Evolutionary conservation across 345 rosid species (phyloP).

Genomic region (Gossypium ekmanianum): DNA sequence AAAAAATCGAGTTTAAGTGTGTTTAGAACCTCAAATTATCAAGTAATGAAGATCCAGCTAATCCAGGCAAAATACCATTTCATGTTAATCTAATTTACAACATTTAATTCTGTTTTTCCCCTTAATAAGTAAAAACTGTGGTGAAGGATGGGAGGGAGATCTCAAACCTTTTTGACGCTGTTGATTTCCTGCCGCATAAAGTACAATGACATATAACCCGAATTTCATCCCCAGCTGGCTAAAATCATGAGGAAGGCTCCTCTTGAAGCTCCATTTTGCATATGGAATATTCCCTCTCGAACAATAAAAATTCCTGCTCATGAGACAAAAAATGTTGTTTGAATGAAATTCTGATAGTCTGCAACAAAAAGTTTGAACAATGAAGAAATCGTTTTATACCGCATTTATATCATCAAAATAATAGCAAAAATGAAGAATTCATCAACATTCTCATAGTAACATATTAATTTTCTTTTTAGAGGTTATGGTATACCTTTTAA

Average conservation of each 20-base stretch:
- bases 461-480: not conserved
- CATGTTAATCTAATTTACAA: not conserved
- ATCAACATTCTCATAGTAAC: not conserved
- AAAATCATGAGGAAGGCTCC: conserved; percentile 31
- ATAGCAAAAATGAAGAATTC: not conserved
- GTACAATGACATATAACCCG: not conserved
- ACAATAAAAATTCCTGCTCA: conserved; percentile 74
- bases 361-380: not conserved
- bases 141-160: not conserved
- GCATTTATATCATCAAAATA: not conserved
- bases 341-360: not conserved
- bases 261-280: conserved; percentile 71
- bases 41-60: not conserved
- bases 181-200: not conserved
- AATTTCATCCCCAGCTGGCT: not conserved
- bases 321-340: not conserved
- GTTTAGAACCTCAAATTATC: not conserved
- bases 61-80: not conserved
- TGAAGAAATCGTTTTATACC: not conserved
- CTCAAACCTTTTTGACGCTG: not conserved
- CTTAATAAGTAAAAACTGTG: not conserved
- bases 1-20: not conserved
- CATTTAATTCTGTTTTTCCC: not conserved
- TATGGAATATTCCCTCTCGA: conserved; percentile 79
- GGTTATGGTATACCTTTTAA: not conserved